These are phyloP conservation scores for Cytospora paraplurivora DNA, from an alignment of 2,329 filamentous ascomycete species.

Conservation along the genomic window DNA sequence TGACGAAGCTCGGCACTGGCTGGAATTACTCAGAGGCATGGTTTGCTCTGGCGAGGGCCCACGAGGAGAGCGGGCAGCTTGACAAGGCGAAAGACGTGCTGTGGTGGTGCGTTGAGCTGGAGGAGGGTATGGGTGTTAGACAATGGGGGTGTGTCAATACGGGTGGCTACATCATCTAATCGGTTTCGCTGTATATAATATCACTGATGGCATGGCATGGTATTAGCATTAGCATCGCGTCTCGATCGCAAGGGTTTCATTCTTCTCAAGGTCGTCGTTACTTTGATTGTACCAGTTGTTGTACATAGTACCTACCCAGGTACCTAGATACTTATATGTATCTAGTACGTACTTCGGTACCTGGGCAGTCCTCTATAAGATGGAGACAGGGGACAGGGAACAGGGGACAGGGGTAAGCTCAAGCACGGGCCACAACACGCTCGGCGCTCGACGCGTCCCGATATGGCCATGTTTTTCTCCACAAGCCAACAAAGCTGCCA, in stretches of 20 bases:
- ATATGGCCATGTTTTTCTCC: slow-evolving; percentile 25
- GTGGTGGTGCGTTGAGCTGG: slow-evolving; percentile 97
- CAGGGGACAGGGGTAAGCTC: neutral
- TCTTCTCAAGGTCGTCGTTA: too few relatives aligned
- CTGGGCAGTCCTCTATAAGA: neutral
- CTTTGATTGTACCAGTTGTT: too few relatives aligned
- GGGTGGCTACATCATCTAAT: slow-evolving; percentile 65
- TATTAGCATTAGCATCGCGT: neutral
- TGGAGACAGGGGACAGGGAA: neutral
- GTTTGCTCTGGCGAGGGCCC: slow-evolving; percentile 82
- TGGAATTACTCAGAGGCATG: slow-evolving; percentile 96
- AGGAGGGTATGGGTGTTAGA: slow-evolving; percentile 79
- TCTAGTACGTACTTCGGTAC: too few relatives aligned
- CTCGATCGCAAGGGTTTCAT: neutral
- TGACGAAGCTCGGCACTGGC: slow-evolving; percentile 82
- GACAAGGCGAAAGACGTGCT: slow-evolving; percentile 90
- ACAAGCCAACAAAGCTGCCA: slow-evolving; percentile 22
- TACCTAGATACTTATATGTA: too few relatives aligned
- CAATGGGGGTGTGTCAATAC: slow-evolving; percentile 73
- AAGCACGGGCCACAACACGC: slow-evolving; percentile 27
- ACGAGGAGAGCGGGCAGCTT: slow-evolving; percentile 82
- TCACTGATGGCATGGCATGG: neutral
- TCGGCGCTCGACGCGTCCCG: slow-evolving; percentile 19
- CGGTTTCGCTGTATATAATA: neutral
- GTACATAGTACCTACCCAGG: too few relatives aligned